Percentiles rank a stretch among this genome's conserved stretches.
Conservation (phyloP, 2,329 filamentous ascomycete genomes). For the Cercospora zeae-maydis region DNA sequence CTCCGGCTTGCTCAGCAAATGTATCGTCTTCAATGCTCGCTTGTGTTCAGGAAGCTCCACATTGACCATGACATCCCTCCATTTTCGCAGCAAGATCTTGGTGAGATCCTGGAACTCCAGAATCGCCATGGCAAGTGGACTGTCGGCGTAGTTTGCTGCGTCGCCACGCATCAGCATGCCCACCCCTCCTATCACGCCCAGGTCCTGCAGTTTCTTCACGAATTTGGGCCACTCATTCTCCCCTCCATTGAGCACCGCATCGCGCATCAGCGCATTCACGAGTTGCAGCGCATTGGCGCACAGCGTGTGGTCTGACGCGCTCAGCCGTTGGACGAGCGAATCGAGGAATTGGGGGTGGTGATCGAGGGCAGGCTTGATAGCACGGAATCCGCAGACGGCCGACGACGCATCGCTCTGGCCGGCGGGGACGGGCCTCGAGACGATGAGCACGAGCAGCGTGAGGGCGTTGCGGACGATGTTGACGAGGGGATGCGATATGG, state of each 20-base stretch:
- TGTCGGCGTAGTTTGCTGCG: slow-evolving; percentile 81
- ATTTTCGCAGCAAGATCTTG: slow-evolving; percentile 57
- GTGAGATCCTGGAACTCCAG: slow-evolving; percentile 83
- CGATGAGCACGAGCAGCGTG: slow-evolving; percentile 90
- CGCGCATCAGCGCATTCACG: slow-evolving; percentile 90
- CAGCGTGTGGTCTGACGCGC: slow-evolving; percentile 89
- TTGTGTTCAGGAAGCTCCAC: slow-evolving; percentile 84
- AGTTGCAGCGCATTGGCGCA: slow-evolving; percentile 94
- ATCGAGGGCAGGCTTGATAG: slow-evolving; percentile 85
- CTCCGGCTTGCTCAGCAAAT: slow-evolving; percentile 54
- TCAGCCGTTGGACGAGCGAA: slow-evolving; percentile 84
- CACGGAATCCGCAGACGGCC: slow-evolving; percentile 78
- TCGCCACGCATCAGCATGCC: slow-evolving; percentile 91
- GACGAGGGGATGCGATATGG: slow-evolving; percentile 91
- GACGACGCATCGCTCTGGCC: slow-evolving; percentile 54
- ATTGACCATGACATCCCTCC: slow-evolving; percentile 81
- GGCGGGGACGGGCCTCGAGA: slow-evolving; percentile 65
- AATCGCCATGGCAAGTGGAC: slow-evolving; percentile 80
- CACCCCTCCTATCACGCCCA: slow-evolving; percentile 88
- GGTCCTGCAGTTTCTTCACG: slow-evolving; percentile 86
- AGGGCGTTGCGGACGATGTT: slow-evolving; percentile 96
- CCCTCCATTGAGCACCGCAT: slow-evolving; percentile 74
- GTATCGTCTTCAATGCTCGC: slow-evolving; percentile 77
- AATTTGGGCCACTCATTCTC: slow-evolving; percentile 91
- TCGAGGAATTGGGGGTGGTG: slow-evolving; percentile 92